phyloP scores from a whole-genome alignment of 2,329 filamentous ascomycete species.

The Endothia cerciana region DNA sequence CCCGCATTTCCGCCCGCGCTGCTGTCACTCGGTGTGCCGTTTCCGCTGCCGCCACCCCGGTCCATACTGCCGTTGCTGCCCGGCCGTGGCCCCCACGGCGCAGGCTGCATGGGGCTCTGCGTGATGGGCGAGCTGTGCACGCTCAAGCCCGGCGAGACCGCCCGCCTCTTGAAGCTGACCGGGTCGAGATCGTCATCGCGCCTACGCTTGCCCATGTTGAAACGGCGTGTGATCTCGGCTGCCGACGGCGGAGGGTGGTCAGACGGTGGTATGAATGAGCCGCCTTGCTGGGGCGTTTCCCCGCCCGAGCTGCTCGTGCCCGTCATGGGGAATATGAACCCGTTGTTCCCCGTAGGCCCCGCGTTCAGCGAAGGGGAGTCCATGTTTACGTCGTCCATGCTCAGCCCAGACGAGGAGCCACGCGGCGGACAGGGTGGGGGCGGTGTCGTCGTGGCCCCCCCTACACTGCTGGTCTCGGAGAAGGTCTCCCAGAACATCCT shows the following conservation, averaged over 20 bases:
- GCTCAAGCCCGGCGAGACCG: conserved; percentile 89
- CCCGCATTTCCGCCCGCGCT: conserved; percentile 31
- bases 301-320: conserved; percentile 40
- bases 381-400: conserved; percentile 72
- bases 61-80: conserved; percentile 61
- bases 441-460: conserved; percentile 53
- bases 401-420: conserved; percentile 62
- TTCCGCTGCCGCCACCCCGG: conserved; percentile 48
- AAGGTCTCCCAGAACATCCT: conserved; percentile 79
- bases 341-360: conserved; percentile 29
- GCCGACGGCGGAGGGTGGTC: conserved; percentile 58
- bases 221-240: conserved; percentile 76
- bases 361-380: conserved; percentile 61
- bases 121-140: conserved; percentile 87
- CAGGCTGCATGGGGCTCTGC: conserved; percentile 78
- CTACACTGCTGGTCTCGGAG: conserved; percentile 63
- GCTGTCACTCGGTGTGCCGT: conserved; percentile 53
- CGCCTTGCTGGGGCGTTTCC: conserved; percentile 44
- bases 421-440: conserved; percentile 67
- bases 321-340: conserved; percentile 36
- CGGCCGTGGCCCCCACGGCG: conserved; percentile 68
- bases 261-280: conserved; percentile 35
- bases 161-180: conserved; percentile 84
- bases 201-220: conserved; percentile 75
- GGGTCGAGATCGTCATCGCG: conserved; percentile 88